Conservation (phyloP, 345 rosid genomes). For the Bretschneidera sinensis region DNA sequence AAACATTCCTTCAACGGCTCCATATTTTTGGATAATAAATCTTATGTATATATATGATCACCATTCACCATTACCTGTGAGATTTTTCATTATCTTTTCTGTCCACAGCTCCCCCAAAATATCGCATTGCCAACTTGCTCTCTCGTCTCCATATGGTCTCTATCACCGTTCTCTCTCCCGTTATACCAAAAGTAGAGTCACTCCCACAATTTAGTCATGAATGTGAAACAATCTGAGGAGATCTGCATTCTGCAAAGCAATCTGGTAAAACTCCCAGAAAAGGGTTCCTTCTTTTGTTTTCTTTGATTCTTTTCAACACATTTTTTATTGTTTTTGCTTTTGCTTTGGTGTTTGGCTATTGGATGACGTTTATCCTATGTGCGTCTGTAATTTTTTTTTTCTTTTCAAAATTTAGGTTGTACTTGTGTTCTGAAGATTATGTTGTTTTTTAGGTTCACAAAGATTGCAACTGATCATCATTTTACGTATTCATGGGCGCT, state of each 20-base stretch:
- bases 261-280: conserved; percentile 19
- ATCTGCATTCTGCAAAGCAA: conserved; percentile 31
- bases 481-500: background rate
- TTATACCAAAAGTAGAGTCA: background rate
- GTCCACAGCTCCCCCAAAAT: conserved; percentile 8
- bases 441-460: background rate
- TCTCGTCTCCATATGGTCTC: conserved; percentile 23
- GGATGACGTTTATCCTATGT: background rate
- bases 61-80: background rate
- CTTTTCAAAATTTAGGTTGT: background rate
- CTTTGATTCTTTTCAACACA: background rate
- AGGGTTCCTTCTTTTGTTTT: background rate
- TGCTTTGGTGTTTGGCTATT: background rate
- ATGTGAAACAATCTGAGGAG: conserved; percentile 16
- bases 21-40: background rate
- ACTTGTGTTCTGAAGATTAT: background rate
- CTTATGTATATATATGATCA: background rate
- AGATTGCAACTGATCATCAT: background rate
- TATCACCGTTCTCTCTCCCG: background rate
- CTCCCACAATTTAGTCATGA: conserved; percentile 8
- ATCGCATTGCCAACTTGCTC: conserved; percentile 36
- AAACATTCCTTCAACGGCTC: background rate
- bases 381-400: background rate
- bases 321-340: background rate
- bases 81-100: background rate